These are phyloP conservation scores for Sarocladiaceae sp. DNA, from an alignment of 2,329 filamentous ascomycete genomes.

Conservation along the genomic window DNA sequence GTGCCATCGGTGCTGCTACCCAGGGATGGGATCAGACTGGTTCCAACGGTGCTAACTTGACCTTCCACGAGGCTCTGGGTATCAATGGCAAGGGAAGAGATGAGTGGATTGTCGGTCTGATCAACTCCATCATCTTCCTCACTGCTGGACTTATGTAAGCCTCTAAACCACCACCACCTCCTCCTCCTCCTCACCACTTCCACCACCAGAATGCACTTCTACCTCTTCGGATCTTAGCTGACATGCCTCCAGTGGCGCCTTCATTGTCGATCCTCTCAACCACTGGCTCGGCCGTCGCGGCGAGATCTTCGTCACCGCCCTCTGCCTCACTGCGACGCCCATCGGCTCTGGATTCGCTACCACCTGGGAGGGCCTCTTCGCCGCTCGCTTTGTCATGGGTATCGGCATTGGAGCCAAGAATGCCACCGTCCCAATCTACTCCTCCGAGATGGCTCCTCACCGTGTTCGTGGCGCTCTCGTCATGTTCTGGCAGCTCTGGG, in stretches of 20 bases:
- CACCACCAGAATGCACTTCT: neutral
- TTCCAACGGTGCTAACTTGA: conserved; percentile 54
- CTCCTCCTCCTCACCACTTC: too few species aligned
- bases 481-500: conserved; percentile 60
- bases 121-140: conserved; percentile 27
- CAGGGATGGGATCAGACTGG: conserved; percentile 61
- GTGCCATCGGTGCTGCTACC: conserved; percentile 50
- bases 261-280: conserved; percentile 41
- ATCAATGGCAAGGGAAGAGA: conserved; percentile 32
- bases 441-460: conserved; percentile 63
- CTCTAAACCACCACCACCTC: neutral
- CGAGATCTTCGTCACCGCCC: conserved; percentile 58
- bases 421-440: conserved; percentile 61
- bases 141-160: conserved; percentile 53
- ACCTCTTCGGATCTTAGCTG: neutral
- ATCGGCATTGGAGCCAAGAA: conserved; percentile 63
- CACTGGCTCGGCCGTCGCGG: conserved; percentile 58
- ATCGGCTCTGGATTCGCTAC: conserved; percentile 52
- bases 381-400: conserved; percentile 59
- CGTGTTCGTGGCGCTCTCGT: conserved; percentile 64
- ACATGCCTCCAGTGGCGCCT: conserved; percentile 42
- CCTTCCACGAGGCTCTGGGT: conserved; percentile 42
- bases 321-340: conserved; percentile 26
- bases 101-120: conserved; percentile 32
- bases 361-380: conserved; percentile 57